Base-by-base conservation (phyloP, 1,139 yeast genomes). In the Taphrina flavorubra region DNA sequence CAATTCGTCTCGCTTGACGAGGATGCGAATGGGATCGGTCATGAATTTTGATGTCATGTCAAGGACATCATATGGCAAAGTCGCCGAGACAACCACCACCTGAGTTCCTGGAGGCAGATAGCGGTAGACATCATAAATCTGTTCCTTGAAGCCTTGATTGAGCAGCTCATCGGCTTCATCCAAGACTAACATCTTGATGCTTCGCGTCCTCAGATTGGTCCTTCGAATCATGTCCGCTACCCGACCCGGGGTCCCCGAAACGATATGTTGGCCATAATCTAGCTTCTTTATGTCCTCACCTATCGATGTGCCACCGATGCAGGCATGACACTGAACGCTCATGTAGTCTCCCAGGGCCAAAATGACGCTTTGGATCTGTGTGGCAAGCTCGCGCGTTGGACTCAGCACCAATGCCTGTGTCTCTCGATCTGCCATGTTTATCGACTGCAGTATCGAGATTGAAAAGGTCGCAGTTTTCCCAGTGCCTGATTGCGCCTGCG, bases 141-240 rank as follows among this genome's bases (percentile, higher is more conserved):
- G 98, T 81, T 90, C 96, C 84, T 90, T 90, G 89, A 94, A 94
- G 77, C 99, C 99, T 76, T 96, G 86, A 71, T 95, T 87, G 81
- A 94, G 87, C 94, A 94, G 88, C 85, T 92, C 97, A 86, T 94
- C 99, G 79, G 99, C 99, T 85, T 94, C 99, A 84, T 94, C 99
- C 81, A 94, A 86, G 80, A 94, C 90, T 84, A 94, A 89, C 97
- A 94, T 92, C 86, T 92, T 91, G 80, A 94, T 85, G 81, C 88
- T 85, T 77, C 90, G 89, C 76, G 97, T 91, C 82, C 86, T 88
- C 83, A 94, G 88, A 83, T 85, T 85, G 81, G 97, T 88, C 82
- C 97, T 88, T 82, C 90, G 92, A 80, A 94, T 94, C 96, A 94
- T 92, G 82, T 94, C 98, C 81, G 82, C 88, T 76, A 94, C 97